Evolutionary conservation across 169 alveolate genomes (phyloP).

Genomic region (Plasmodium malariae): DNA sequence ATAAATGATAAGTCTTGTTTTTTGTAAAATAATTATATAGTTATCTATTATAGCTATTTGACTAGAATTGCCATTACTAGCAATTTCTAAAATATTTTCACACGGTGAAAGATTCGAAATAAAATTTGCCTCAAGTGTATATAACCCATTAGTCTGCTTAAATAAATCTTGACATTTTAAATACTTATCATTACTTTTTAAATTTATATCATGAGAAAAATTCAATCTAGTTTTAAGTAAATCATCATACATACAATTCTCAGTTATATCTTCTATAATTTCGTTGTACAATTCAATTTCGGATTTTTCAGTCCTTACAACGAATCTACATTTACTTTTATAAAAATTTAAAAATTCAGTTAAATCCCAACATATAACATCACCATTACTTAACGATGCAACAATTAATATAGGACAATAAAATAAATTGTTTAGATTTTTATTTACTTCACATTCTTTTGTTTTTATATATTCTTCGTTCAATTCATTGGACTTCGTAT

Average conservation of each 20-base stretch:
- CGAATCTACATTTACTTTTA: conserved; percentile 46
- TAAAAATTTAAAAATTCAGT: conserved; percentile 55
- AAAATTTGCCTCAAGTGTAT: conserved; percentile 18
- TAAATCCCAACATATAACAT: conserved; percentile 73
- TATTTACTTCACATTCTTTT: conserved; percentile 32
- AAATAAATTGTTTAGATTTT: conserved; percentile 29
- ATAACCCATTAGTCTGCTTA: conserved; percentile 21
- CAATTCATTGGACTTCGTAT: not conserved
- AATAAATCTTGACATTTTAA: not conserved
- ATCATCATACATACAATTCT: conserved; percentile 65
- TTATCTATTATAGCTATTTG: conserved; percentile 69
- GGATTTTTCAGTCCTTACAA: conserved; percentile 70
- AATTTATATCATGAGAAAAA: conserved; percentile 22
- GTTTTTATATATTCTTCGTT: conserved; percentile 48
- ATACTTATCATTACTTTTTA: conserved; percentile 8
- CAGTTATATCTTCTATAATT: conserved; percentile 54
- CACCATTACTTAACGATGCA: conserved; percentile 73
- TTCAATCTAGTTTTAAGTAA: conserved; percentile 22
- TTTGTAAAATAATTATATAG: conserved; percentile 54
- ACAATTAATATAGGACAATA: conserved; percentile 38
- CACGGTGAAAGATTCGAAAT: conserved; percentile 16
- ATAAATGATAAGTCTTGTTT: conserved; percentile 63
- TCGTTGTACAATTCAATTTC: conserved; percentile 61
- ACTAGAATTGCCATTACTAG: conserved; percentile 63
- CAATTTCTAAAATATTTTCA: conserved; percentile 37